These are phyloP conservation scores for Kappamyces sp. DNA, from an alignment of 192 early-diverging fungal species.

Conservation along the genomic window DNA sequence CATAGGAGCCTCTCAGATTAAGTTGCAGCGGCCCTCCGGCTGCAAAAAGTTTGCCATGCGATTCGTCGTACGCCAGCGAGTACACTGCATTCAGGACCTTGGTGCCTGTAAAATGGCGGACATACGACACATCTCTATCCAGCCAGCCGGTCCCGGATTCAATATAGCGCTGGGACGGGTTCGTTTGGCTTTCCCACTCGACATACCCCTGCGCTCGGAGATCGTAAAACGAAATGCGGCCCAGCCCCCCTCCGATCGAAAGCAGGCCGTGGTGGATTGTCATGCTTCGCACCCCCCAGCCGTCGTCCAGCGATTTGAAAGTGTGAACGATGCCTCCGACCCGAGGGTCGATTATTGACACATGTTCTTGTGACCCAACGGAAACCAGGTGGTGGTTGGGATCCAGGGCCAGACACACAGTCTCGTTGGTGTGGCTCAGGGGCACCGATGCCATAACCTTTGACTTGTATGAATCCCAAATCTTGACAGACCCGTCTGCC, in stretches of 20 bases:
- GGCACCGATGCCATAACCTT: neutral
- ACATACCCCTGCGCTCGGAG: conserved; percentile 49
- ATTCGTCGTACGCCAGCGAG: conserved; percentile 42
- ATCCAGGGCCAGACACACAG: conserved; percentile 23
- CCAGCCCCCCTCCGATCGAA: conserved; percentile 59
- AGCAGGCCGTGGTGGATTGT: conserved; percentile 38
- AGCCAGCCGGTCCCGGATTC: conserved; percentile 48
- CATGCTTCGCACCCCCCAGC: conserved; percentile 64
- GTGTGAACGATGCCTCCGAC: conserved; percentile 32
- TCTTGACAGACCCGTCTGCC: conserved; percentile 55
- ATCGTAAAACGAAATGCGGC: conserved; percentile 62
- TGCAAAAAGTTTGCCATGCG: conserved; percentile 42
- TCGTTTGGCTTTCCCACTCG: conserved; percentile 28
- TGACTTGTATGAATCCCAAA: conserved; percentile 50
- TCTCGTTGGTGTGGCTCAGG: conserved; percentile 26
- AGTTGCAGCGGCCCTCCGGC: conserved; percentile 61
- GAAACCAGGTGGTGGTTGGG: conserved; percentile 21
- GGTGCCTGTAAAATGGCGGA: conserved; percentile 39
- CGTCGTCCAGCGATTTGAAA: conserved; percentile 56
- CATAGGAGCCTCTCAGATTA: conserved; percentile 37
- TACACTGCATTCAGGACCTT: conserved; percentile 59
- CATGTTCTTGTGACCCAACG: conserved; percentile 37
- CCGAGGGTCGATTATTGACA: conserved; percentile 41
- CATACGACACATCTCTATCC: conserved; percentile 40
- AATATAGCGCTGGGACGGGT: conserved; percentile 14